Conservation (phyloP, 2,329 filamentous ascomycete species). For the Knufia petricola region DNA sequence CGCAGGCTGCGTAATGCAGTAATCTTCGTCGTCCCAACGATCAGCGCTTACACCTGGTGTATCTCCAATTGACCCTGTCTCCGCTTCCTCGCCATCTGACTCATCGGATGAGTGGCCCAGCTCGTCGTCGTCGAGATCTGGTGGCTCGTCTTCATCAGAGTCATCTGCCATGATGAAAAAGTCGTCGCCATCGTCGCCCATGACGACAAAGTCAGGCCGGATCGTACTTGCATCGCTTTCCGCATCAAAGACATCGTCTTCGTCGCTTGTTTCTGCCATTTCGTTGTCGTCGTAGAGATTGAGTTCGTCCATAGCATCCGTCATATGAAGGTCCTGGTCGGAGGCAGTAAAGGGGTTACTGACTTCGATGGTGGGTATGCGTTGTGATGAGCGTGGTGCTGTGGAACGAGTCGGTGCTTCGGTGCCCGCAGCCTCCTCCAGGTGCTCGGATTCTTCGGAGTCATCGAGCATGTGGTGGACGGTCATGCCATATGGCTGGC, state of each 20-base stretch:
- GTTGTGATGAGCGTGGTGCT: conserved; percentile 28
- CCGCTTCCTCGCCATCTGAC: conserved; percentile 43
- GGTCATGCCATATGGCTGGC: conserved; percentile 82
- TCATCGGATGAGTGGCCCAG: conserved; percentile 23
- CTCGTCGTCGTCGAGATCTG: conserved; percentile 44
- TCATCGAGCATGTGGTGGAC: conserved; percentile 90
- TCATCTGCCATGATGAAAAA: conserved; percentile 38
- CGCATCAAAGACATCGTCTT: conserved; percentile 25
- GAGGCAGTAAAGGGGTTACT: conserved; percentile 31
- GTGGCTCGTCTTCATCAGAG: conserved; percentile 38
- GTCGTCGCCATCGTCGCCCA: conserved; percentile 33
- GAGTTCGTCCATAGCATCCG: conserved; percentile 22
- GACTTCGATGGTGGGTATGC: conserved; percentile 24
- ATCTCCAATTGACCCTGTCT: conserved; percentile 52
- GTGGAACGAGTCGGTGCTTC: conserved; percentile 35
- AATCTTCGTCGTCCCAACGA: conserved; percentile 62
- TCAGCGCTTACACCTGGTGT: conserved; percentile 46
- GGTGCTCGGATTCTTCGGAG: conserved; percentile 41
- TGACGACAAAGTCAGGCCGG: conserved; percentile 27
- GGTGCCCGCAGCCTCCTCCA: conserved; percentile 27
- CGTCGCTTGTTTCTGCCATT: conserved; percentile 46
- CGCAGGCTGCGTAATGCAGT: conserved; percentile 82
- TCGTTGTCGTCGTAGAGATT: conserved; percentile 32
- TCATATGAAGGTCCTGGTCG: conserved; percentile 26
- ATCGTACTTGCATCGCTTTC: conserved; percentile 22